Percentiles rank a stretch among this genome's conserved stretches.
Conservation (phyloP, 2,329 filamentous ascomycete species). For the Aspergillus brasiliensis region DNA sequence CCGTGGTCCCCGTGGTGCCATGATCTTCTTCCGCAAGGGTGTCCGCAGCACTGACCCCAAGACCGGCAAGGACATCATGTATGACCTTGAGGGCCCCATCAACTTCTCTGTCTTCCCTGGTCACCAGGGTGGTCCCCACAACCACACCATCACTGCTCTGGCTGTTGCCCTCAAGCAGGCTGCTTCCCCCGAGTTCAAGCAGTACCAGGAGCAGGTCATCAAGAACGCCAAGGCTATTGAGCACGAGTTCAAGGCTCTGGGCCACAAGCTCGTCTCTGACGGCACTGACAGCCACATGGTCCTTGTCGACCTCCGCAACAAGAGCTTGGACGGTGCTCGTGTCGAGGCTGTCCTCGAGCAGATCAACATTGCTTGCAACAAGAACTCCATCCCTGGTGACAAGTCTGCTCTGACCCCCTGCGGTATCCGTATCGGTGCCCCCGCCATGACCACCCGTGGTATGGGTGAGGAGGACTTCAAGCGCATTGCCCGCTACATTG, state of each 20-base stretch:
- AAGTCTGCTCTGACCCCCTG: constrained; percentile 93
- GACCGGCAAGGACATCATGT: constrained; percentile 80
- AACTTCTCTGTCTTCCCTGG: constrained; percentile 97
- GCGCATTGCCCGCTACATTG: constrained; percentile 86
- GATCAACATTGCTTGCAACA: constrained; percentile 99
- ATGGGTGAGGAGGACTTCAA: constrained; percentile 92
- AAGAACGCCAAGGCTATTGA: constrained; percentile 89
- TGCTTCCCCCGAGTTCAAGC: constrained; percentile 82
- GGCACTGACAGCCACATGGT: constrained; percentile 98
- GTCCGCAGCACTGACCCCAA: constrained; percentile 81
- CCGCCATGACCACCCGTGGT: constrained; percentile 95
- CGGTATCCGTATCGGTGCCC: constrained; percentile 93
- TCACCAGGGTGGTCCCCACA: constrained; percentile 96
- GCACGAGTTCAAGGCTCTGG: constrained; percentile 66
- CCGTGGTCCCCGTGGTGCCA: constrained; percentile 88
- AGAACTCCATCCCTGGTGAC: constrained; percentile 97
- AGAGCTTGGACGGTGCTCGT: constrained; percentile 84
- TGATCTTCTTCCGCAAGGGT: constrained; percentile 98
- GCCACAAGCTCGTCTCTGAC: constrained; percentile 87
- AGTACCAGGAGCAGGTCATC: constrained; percentile 88
- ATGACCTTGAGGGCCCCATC: constrained; percentile 90
- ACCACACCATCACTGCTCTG: constrained; percentile 96
- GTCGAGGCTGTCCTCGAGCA: constrained; percentile 95
- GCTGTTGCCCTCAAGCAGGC: constrained; percentile 94
- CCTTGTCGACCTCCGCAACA: constrained; percentile 85